Conservation (phyloP, 2,329 filamentous ascomycete species). For the Calonectria hongkongensis region DNA sequence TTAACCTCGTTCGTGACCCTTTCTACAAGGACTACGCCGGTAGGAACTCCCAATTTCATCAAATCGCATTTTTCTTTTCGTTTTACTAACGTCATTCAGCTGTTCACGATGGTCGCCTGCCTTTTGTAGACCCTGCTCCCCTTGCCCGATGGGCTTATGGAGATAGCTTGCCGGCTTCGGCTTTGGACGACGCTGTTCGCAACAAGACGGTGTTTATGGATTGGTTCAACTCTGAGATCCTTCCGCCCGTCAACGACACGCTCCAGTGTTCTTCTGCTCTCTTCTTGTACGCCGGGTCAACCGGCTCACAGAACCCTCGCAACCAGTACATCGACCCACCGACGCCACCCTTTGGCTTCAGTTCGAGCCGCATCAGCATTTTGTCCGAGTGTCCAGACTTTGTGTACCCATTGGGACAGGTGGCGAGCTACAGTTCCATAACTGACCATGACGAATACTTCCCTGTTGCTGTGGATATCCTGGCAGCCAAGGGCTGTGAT, state of each 20-base stretch:
- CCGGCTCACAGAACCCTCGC: not conserved
- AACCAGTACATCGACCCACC: constrained; percentile 23
- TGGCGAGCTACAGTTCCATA: constrained; percentile 11
- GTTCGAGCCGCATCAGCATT: constrained; percentile 1
- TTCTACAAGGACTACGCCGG: constrained; percentile 64
- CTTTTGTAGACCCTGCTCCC: constrained; percentile 62
- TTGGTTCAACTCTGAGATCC: constrained; percentile 62
- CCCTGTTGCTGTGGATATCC: constrained; percentile 16
- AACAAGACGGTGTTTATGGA: constrained; percentile 70
- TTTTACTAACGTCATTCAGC: not conserved
- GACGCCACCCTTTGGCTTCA: constrained; percentile 21
- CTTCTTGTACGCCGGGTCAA: not conserved
- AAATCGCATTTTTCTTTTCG: not conserved
- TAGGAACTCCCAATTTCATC: not conserved
- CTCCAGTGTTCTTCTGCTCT: constrained; percentile 12
- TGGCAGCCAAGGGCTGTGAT: constrained; percentile 24
- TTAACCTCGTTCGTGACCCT: constrained; percentile 59
- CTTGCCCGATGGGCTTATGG: constrained; percentile 61
- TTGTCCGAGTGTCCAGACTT: constrained; percentile 16
- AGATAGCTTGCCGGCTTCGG: constrained; percentile 54
- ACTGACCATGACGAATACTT: constrained; percentile 22
- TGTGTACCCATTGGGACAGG: constrained; percentile 19
- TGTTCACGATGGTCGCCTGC: constrained; percentile 57
- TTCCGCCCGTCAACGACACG: not conserved
- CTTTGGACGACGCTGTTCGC: constrained; percentile 62